Conservation (phyloP, 139 green algal species). For the Closterium sp. region DNA sequence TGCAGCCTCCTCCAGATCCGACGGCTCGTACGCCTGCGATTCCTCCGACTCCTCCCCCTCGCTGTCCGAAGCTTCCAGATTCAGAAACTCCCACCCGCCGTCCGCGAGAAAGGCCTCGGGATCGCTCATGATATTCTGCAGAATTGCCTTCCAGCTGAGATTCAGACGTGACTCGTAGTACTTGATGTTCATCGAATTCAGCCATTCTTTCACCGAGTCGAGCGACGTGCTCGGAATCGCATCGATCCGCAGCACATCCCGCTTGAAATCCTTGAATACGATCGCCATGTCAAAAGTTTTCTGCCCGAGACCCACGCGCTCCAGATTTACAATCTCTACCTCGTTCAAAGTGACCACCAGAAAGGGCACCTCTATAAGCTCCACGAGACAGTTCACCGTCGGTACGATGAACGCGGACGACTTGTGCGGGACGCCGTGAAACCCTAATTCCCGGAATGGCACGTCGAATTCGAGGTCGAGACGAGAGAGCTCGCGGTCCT, state of each 20-base stretch:
- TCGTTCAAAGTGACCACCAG: slow-evolving; percentile 74
- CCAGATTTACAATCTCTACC: slow-evolving; percentile 95
- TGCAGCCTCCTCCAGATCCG: slow-evolving; percentile 35
- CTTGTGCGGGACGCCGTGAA: slow-evolving; percentile 86
- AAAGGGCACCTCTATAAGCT: slow-evolving; percentile 95
- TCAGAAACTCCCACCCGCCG: slow-evolving; percentile 96
- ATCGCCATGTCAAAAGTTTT: slow-evolving; percentile 99
- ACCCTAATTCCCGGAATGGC: slow-evolving; percentile 93
- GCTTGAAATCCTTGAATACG: slow-evolving; percentile 83
- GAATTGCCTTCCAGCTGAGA: slow-evolving; percentile 96
- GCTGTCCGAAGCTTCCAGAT: slow-evolving; percentile 70
- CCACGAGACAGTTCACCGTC: slow-evolving; percentile 95
- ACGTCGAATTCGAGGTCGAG: slow-evolving; percentile 96
- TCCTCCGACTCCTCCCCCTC: slow-evolving; percentile 22
- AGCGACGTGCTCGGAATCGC: slow-evolving; percentile 83
- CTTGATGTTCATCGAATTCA: slow-evolving; percentile 88
- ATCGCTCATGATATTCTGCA: slow-evolving; percentile 88
- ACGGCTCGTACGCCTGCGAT: slow-evolving; percentile 30
- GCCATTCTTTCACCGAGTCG: slow-evolving; percentile 94
- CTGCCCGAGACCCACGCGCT: slow-evolving; percentile 96
- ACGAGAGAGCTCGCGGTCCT: slow-evolving; percentile 61
- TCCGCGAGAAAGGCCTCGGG: slow-evolving; percentile 84
- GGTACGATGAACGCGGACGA: slow-evolving; percentile 83
- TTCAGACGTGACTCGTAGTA: slow-evolving; percentile 98
- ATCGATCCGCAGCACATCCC: slow-evolving; percentile 70